A percentile compares a stretch with the other conserved stretches of the same genome.
Evolutionary conservation across 2,329 filamentous ascomycete genomes (phyloP).

Genomic region (Exophiala aquamarina): DNA sequence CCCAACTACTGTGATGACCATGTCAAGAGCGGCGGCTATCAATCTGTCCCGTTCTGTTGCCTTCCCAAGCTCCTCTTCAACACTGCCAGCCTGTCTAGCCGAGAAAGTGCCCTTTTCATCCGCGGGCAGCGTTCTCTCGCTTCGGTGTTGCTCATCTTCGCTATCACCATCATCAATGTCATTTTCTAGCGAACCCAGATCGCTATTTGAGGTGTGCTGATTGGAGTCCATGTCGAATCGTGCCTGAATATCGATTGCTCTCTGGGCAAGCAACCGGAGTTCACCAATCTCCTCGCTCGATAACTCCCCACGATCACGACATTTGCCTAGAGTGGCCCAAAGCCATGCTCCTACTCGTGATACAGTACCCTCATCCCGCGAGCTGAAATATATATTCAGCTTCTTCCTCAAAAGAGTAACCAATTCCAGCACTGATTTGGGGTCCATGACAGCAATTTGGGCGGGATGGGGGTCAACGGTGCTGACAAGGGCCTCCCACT

Average conservation of each 20-base stretch:
- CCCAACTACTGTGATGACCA: slow-evolving; percentile 84
- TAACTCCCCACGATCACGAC: slow-evolving; percentile 73
- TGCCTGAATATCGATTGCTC: slow-evolving; percentile 54
- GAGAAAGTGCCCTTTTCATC: slow-evolving; percentile 5
- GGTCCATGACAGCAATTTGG: slow-evolving; percentile 55
- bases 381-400: no score
- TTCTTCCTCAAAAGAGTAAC: slow-evolving; percentile 60
- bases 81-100: slow-evolving; percentile 3
- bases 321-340: slow-evolving; percentile 76
- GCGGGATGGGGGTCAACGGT: slow-evolving; percentile 48
- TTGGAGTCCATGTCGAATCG: slow-evolving; percentile 23
- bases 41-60: slow-evolving; percentile 30
- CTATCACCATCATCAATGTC: slow-evolving; percentile 30
- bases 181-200: background rate
- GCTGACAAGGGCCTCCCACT: slow-evolving; percentile 51
- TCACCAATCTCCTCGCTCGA: slow-evolving; percentile 72
- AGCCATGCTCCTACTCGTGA: slow-evolving; percentile 76
- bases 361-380: slow-evolving; percentile 59
- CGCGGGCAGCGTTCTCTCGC: background rate
- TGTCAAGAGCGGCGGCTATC: slow-evolving; percentile 67
- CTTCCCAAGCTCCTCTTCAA: slow-evolving; percentile 47
- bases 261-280: slow-evolving; percentile 76
- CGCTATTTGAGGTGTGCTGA: slow-evolving; percentile 3
- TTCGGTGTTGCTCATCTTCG: no score
- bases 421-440: slow-evolving; percentile 64